Base-by-base conservation (phyloP, 2,329 filamentous ascomycete genomes). In the Exophiala oligosperma region DNA sequence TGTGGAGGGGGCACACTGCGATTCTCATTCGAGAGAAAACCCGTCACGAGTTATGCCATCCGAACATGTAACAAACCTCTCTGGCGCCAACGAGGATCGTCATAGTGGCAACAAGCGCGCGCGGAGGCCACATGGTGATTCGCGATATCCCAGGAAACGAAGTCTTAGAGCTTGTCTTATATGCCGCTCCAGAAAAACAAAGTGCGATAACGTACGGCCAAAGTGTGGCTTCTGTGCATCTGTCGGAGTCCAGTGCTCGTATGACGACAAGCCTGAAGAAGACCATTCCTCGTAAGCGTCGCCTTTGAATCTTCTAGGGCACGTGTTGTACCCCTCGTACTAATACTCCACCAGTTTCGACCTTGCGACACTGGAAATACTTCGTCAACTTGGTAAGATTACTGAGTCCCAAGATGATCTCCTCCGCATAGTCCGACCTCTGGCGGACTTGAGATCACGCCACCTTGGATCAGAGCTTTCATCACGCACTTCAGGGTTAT, bases 171-270 rank as follows among this genome's bases (percentile, higher is more conserved):
- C 47, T 3, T 49, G 47, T 24, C 47, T 29, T 49, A 24, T 49
- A 14, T 49, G 47, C 29, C 47, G 47, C n/a, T 28, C 47, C 24
- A 49, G 47, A n/a, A 49, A 49, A 21, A 49, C 47, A 4, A 49
- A 49, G 17, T 49, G 47, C 26, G 47, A 49, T 21, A 49, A 49
- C 12, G 47, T 49, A 11, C 47, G 29, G n/a, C 47, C 47, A 17
- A 49, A 9, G 7, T 49, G 47, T 49, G 47, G 47, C 47, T 49
- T 49, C 24, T 49, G 47, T 49, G 47, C 47, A 6, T 49, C 47
- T 32, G 14, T 49, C 8, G 9, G 17, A 14, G 17, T 32, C 47
- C 47, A 17, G 7, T 49, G 47, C 47, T 49, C 47, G n/a, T 49
- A 29, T 21, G 47, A 49, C 26, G 47, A 49, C 12, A 49, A 41